Conservation (phyloP, 176 grass and related monocot species). For the Paspalum notatum region DNA sequence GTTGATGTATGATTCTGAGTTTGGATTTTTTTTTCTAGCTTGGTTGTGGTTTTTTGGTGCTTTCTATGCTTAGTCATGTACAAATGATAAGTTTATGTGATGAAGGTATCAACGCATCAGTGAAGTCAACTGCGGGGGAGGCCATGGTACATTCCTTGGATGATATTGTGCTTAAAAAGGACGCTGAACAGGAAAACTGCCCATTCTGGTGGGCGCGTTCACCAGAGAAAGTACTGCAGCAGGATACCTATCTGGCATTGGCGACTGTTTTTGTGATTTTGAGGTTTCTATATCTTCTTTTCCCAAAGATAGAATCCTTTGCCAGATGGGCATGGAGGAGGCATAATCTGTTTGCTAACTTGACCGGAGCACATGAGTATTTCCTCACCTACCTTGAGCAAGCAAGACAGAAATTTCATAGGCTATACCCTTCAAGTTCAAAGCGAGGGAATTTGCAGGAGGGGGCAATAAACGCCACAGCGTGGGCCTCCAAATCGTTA, state of each 20-base stretch:
- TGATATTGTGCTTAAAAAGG: slow-evolving; percentile 53
- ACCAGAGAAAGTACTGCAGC: slow-evolving; percentile 94
- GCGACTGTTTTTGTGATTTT: slow-evolving; percentile 70
- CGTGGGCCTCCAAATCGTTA: slow-evolving; percentile 88
- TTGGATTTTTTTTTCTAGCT: neutral
- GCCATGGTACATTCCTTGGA: slow-evolving; percentile 53
- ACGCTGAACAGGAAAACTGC: slow-evolving; percentile 69
- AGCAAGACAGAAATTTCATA: slow-evolving; percentile 56
- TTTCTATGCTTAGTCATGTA: neutral
- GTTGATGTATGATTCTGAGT: neutral
- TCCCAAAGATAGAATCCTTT: slow-evolving; percentile 66
- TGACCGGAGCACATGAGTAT: slow-evolving; percentile 59
- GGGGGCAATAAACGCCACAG: slow-evolving; percentile 73
- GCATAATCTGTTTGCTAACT: slow-evolving; percentile 63
- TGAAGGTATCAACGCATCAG: slow-evolving; percentile 70
- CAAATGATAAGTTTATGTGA: slow-evolving; percentile 37
- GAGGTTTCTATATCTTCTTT: slow-evolving; percentile 67
- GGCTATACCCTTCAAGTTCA: slow-evolving; percentile 75
- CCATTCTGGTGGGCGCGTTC: slow-evolving; percentile 96
- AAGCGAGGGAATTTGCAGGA: slow-evolving; percentile 86
- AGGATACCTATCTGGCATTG: slow-evolving; percentile 88
- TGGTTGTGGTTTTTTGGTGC: neutral
- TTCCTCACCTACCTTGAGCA: slow-evolving; percentile 67
- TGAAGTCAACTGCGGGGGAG: slow-evolving; percentile 48
- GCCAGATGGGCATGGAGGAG: slow-evolving; percentile 69